Conservation (phyloP, 495 filamentous ascomycete species). For the Penicillium canariense region DNA sequence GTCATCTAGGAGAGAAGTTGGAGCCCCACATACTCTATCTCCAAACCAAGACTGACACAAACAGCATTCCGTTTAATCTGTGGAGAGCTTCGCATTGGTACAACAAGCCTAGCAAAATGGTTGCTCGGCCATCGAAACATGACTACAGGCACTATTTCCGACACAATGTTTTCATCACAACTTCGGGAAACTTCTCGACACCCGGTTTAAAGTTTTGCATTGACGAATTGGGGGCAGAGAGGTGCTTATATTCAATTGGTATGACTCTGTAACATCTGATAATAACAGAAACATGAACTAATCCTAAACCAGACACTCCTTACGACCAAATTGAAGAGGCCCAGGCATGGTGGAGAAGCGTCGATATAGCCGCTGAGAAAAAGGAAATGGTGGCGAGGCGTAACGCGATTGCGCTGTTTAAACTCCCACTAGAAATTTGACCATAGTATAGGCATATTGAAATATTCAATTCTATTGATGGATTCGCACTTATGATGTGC, state of each 20-base stretch:
- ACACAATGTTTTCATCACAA: conserved; percentile 3
- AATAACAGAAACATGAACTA: background rate
- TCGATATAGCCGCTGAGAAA: background rate
- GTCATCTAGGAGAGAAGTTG: background rate
- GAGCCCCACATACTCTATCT: background rate
- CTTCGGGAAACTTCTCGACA: background rate
- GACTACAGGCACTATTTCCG: conserved; percentile 2
- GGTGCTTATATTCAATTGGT: background rate
- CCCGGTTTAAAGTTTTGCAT: background rate
- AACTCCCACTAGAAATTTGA: background rate
- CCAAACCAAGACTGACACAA: background rate
- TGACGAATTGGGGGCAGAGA: background rate
- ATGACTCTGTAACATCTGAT: background rate
- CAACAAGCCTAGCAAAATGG: conserved; percentile 3
- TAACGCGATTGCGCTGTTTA: background rate
- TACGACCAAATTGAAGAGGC: background rate
- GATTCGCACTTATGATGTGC: too few species aligned
- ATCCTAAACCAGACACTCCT: background rate
- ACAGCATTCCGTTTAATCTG: conserved; percentile 3
- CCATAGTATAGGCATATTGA: too few species aligned
- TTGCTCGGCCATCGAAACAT: background rate
- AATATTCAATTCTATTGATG: too few species aligned
- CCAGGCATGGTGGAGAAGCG: background rate
- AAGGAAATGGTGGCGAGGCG: background rate
- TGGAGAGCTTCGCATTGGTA: conserved; percentile 5